Base-by-base conservation (phyloP, 371 early-diverging fungal species). In the Mortierella sp. region DNA sequence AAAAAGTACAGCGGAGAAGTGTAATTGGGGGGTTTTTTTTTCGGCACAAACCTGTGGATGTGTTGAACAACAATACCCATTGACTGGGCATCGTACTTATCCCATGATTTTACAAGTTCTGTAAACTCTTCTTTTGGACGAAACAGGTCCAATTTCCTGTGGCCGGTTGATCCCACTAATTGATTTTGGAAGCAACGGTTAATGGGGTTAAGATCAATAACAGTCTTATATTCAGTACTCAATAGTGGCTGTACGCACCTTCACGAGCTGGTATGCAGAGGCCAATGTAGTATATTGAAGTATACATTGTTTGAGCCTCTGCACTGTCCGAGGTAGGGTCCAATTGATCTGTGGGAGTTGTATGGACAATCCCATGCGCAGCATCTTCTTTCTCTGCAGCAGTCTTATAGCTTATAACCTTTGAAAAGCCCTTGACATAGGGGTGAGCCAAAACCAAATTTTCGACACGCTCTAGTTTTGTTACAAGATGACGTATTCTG, bases 281-380 rank as follows among this genome's bases (percentile, higher is more conserved):
- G 0, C 97, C 98, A 75, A 99, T 90, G 81, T 96, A 98, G 77
- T 97, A 98, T 2, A 93, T 90, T 0, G 96, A 93, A 5, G 96
- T 94, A 70, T 92, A 93, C 5, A 90, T 84, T 30, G 68, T 74
- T n/a, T 77, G 64, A 0, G 68, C 60, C 62, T 84, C 83, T 26
- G 83, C 85, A 10, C 79, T 64, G 14, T 86, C 88, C 8, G 77
- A 83, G 45, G 86, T 65, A 14, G 55, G 55, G 0, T 64, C 68
- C 11, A 65, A 66, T 70, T 58, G 62, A 3, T 69, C 66, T 16
- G 83, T 77, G 11, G 88, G 54, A 10, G 84, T 83, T 8, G 77
- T 77, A 35, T 80, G 66, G 63, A 86, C 84, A 8, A 81, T 83
- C 12, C 96, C 96, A 52, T 92, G 88, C 0, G 90, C 88, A 16